Evolutionary conservation across 2,329 filamentous ascomycete genomes (phyloP).

Genomic region (Botrytis fragariae): DNA sequence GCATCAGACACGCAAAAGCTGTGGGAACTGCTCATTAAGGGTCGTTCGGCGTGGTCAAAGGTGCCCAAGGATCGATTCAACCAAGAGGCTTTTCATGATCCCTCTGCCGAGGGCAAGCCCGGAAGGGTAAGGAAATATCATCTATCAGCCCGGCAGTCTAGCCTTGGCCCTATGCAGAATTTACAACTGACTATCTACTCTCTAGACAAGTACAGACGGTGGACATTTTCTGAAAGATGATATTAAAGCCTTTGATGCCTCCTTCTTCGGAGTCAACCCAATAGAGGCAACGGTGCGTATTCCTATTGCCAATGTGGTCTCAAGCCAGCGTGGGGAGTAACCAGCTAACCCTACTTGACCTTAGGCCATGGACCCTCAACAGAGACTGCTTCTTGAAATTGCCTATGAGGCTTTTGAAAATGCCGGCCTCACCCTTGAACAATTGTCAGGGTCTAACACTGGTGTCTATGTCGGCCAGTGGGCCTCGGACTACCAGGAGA

Average conservation of each 20-base stretch:
- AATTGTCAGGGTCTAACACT: constrained; percentile 35
- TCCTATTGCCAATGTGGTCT: no score
- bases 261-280: constrained; percentile 24
- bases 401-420: constrained; percentile 33
- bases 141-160: no score
- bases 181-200: no score
- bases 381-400: constrained; percentile 33
- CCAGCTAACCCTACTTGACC: no score
- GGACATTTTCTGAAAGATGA: constrained; percentile 30
- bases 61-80: constrained; percentile 22
- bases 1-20: constrained; percentile 6
- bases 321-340: no score
- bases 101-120: not conserved
- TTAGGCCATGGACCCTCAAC: constrained; percentile 30
- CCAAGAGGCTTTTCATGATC: constrained; percentile 23
- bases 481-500: not conserved
- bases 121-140: not conserved
- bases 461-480: constrained; percentile 23
- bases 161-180: no score
- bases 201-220: no score
- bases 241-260: constrained; percentile 22
- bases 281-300: constrained; percentile 18
- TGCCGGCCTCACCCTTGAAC: constrained; percentile 29
- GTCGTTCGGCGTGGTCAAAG: constrained; percentile 10
- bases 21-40: constrained; percentile 21